phyloP scores from a whole-genome alignment of 768 basidiomycete species.

The Tulasnella sp. region DNA sequence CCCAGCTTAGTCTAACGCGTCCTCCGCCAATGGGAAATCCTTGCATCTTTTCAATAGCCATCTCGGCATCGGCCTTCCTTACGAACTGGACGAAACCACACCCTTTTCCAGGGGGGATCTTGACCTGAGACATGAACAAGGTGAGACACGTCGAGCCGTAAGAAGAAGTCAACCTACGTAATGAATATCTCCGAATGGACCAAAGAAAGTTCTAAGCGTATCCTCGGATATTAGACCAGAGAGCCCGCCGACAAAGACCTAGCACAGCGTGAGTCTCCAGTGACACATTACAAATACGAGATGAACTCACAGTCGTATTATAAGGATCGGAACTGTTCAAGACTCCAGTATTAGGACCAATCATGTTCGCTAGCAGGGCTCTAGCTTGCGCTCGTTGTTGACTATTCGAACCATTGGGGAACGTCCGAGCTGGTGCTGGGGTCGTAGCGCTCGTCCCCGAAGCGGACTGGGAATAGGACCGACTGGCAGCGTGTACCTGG shows the following conservation, averaged over 20 bases:
- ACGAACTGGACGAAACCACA: conserved; percentile 96
- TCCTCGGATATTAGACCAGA: conserved; percentile 85
- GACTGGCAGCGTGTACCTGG: not conserved
- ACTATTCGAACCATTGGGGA: conserved; percentile 43
- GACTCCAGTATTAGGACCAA: conserved; percentile 58
- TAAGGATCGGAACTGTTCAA: conserved; percentile 82
- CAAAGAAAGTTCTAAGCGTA: conserved; percentile 79
- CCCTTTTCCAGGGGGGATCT: conserved; percentile 91
- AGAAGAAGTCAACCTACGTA: conserved; percentile 45
- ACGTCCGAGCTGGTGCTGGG: not conserved
- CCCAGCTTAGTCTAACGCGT: conserved; percentile 85
- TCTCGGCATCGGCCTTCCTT: conserved; percentile 79
- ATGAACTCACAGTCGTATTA: conserved; percentile 62
- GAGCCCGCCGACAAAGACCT: conserved; percentile 72
- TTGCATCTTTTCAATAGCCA: conserved; percentile 93
- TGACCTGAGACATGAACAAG: conserved; percentile 45
- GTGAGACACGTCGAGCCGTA: no score
- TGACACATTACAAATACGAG: not conserved
- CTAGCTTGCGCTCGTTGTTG: conserved; percentile 75
- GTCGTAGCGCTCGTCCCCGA: not conserved
- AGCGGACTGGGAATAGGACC: conserved; percentile 2
- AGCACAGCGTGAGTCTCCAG: not conserved
- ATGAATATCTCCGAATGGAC: conserved; percentile 86
- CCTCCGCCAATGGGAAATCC: conserved; percentile 90
- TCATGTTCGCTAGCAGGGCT: conserved; percentile 68